These are phyloP conservation scores for Purpureocillium lavendulum DNA, from an alignment of 2,329 filamentous ascomycete genomes.

Conservation along the genomic window DNA sequence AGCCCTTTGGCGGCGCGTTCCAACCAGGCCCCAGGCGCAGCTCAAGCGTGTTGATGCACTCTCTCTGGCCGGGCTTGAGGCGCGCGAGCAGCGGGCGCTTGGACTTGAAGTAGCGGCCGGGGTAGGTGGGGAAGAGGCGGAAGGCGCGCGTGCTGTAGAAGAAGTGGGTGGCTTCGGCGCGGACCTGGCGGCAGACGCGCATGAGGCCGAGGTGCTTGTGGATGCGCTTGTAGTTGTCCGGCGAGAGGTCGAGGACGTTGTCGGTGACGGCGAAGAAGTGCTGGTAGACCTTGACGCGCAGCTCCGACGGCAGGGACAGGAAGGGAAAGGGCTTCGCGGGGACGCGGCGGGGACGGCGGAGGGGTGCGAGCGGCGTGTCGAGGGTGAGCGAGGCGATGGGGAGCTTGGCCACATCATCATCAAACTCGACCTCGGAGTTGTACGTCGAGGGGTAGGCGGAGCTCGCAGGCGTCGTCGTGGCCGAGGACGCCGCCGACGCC, in stretches of 20 bases:
- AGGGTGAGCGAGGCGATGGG: conserved; percentile 36
- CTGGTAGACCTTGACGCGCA: conserved; percentile 61
- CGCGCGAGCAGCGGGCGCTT: conserved; percentile 64
- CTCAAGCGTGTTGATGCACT: conserved; percentile 55
- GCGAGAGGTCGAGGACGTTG: conserved; percentile 56
- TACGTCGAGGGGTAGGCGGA: conserved; percentile 28
- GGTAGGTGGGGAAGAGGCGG: conserved; percentile 58
- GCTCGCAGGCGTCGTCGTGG: conserved; percentile 24
- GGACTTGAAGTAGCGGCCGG: conserved; percentile 61
- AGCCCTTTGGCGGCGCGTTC: conserved; percentile 59
- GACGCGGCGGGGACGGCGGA: conserved; percentile 21
- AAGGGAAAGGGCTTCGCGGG: conserved; percentile 50
- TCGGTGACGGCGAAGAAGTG: conserved; percentile 48
- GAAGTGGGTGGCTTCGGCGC: conserved; percentile 53
- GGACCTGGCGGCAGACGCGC: conserved; percentile 50
- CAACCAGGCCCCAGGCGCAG: conserved; percentile 67
- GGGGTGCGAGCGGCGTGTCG: conserved; percentile 23
- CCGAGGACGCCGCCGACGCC: conserved; percentile 13
- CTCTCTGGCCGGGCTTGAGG: conserved; percentile 51
- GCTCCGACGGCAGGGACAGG: conserved; percentile 58
- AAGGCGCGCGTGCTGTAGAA: conserved; percentile 58
- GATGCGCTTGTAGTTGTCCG: conserved; percentile 54
- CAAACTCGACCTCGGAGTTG: conserved; percentile 27
- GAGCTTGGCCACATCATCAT: conserved; percentile 31
- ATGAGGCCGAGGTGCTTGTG: conserved; percentile 52